Base-by-base conservation (phyloP, 2,329 filamentous ascomycete genomes). In the Phialophora expanda region DNA sequence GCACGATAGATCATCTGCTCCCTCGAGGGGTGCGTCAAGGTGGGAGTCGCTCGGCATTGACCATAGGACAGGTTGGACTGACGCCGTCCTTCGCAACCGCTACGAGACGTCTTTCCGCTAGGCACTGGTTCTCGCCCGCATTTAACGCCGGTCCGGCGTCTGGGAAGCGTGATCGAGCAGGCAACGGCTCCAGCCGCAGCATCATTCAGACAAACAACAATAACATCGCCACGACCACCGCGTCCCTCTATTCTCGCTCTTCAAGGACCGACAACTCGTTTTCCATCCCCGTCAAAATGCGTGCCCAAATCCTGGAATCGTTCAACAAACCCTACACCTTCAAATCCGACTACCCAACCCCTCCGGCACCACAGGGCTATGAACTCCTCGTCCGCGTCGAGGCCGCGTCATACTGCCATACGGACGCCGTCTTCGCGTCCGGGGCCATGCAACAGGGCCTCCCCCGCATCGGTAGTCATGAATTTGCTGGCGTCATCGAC, bases 341-440 rank as follows among this genome's bases (percentile, higher is more conserved):
- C 41, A 65, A 62, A 17, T 57, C 46, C 56, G 67, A 34, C 69
- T 71, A 41, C 73, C 80, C 1, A 77, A 77, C 30, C 76, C 84
- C 64, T 76, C 81, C 55, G 76, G 66, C 24, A 71, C 76, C 12
- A 4, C 22, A 68, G 28, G 68, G 66, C 41, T 67, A 81, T 68
- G 80, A 82, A 64, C 63, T 83, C 41, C 76, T 83, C 26, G 75
- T 82, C 71, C 76, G 76, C 62, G 80, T 83, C 48, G 75, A 78
- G 44, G 81, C 81, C 7, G 80, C 80, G 12, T 82, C 79, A 2
- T 83, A 82, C 70, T 82, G 79, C 72, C 81, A 82, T 69, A 82
- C 79, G 8, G 77, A 79, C 58, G 74, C 70, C 30, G 76, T 79
- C 26, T 75, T 79, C 34, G 75, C 75, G 20, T 61, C 74, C 32